phyloP scores from a whole-genome alignment of 805 yeast species.

The Kregervanrija pseudodelftensis region DNA sequence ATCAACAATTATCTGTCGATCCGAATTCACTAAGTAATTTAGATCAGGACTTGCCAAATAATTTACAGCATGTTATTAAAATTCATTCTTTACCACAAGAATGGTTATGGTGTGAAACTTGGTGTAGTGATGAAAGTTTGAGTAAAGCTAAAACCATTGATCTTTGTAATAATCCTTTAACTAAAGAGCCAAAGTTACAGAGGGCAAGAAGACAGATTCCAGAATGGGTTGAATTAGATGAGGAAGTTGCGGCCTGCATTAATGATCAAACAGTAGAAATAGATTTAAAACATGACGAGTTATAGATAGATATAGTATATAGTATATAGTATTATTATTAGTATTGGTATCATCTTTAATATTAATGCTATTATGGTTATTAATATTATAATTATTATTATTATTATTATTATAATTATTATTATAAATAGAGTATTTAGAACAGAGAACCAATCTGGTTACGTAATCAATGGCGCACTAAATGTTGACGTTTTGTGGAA shows the following conservation, averaged over 20 bases:
- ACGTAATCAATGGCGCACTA: no score
- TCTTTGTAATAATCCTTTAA: conserved; percentile 75
- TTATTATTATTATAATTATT: no score
- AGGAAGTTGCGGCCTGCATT: conserved; percentile 36
- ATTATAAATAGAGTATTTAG: no score
- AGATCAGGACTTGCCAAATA: conserved; percentile 93
- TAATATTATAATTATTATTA: no score
- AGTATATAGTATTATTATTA: no score
- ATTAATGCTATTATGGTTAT: no score
- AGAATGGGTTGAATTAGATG: conserved; percentile 68
- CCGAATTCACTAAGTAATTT: conserved; percentile 72
- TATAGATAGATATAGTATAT: no score
- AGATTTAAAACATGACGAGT: conserved; percentile 4
- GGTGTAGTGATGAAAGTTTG: conserved; percentile 68
- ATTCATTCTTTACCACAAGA: conserved; percentile 72
- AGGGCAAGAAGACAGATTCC: conserved; percentile 70
- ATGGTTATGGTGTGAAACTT: conserved; percentile 92
- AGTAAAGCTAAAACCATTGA: conserved; percentile 70
- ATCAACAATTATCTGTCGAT: conserved; percentile 75
- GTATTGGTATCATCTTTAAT: no score
- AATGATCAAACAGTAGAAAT: background rate
- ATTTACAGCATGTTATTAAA: conserved; percentile 59
- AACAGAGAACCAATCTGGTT: no score
- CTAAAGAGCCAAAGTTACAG: conserved; percentile 72
- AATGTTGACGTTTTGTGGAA: background rate